Evolutionary conservation across 768 basidiomycete genomes (phyloP).

Genomic region (Phallus indusiatus): DNA sequence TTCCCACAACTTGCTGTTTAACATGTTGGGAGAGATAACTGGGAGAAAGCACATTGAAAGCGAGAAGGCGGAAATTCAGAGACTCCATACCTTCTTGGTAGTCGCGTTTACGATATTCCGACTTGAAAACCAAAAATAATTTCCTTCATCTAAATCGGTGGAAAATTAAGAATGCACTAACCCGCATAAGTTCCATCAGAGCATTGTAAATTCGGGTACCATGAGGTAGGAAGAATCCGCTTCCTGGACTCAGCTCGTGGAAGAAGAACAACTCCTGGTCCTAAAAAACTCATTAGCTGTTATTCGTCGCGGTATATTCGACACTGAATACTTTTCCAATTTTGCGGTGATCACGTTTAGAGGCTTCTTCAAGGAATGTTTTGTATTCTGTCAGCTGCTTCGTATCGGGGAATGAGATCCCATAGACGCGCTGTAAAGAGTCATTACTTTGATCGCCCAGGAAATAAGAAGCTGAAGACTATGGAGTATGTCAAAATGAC

Average conservation of each 20-base stretch:
- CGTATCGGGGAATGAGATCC: conserved; percentile 97
- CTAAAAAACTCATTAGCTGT: conserved; percentile 21
- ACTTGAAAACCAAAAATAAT: conserved; percentile 31
- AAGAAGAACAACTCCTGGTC: conserved; percentile 99
- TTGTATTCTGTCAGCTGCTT: conserved; percentile 94
- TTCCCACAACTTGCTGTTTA: conserved; percentile 93
- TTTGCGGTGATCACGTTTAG: conserved; percentile 94
- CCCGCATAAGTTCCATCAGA: conserved; percentile 82
- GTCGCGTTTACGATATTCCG: conserved; percentile 90
- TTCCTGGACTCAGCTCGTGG: conserved; percentile 92
- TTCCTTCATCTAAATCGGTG: conserved; percentile 2
- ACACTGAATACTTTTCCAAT: conserved; percentile 62
- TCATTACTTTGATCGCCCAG: conserved; percentile 90
- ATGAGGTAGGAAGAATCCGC: conserved; percentile 94
- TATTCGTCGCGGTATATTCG: not conserved
- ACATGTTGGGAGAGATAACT: conserved; percentile 99
- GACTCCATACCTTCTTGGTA: conserved; percentile 76
- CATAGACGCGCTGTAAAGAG: conserved; percentile 91
- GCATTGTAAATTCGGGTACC: conserved; percentile 96
- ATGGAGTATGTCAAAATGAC: not conserved
- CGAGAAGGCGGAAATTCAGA: not conserved
- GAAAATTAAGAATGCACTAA: conserved; percentile 29
- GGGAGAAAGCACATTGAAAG: not conserved
- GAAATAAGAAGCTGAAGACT: conserved; percentile 99
- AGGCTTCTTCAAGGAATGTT: conserved; percentile 90